Base-by-base conservation (phyloP, 1,139 yeast genomes). In the Taphrina wiesneri region DNA sequence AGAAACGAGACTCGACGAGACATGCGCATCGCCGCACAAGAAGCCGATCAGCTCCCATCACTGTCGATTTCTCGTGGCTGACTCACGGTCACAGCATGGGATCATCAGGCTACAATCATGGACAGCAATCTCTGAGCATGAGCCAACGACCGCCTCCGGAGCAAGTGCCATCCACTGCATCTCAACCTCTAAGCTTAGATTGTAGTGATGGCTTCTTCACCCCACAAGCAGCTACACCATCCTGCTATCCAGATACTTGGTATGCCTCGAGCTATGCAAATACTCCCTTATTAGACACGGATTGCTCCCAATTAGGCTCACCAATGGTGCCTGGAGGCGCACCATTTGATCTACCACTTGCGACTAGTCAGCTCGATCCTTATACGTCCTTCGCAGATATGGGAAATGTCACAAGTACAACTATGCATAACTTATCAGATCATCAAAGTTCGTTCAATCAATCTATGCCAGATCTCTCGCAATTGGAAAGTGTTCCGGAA, bases 1-100 rank as follows among this genome's bases (percentile, higher is more conserved):
- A 23, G 32, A 21, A 7, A 11, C 54, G 21, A 15, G 39, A 15
- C 21, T 21, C 34, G 7, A 9, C 34, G 15, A 13, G 39, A 23
- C n/a, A 28, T 30, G 5, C 66, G 3, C 71, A 69, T 39, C 63
- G 69, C 15, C 70, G 71, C n/a, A 69, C 70, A n/a, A 57, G 71
- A 26, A 69, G 70, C 51, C 66, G 71, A 5, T 69, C 71, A 1
- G 71, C 69, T 5, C 71, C 71, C 6, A 69, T 63, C 4, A 64
- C 63, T 9, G 61, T 69, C 15, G 71, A 69, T 45, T 66, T 67
- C 39, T 60, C 70, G 25, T 65, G 62, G 36, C 25, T 69, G 39
- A 25, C 46, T 17, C 62, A 63, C 5, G 51, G 26, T 15, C 36
- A 45, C 15, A 36, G 34, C 23, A 54, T 59, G n/a, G 69, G 53